These are phyloP conservation scores for Salix arbutifolia DNA, from an alignment of 345 rosid species.

Conservation along the genomic window DNA sequence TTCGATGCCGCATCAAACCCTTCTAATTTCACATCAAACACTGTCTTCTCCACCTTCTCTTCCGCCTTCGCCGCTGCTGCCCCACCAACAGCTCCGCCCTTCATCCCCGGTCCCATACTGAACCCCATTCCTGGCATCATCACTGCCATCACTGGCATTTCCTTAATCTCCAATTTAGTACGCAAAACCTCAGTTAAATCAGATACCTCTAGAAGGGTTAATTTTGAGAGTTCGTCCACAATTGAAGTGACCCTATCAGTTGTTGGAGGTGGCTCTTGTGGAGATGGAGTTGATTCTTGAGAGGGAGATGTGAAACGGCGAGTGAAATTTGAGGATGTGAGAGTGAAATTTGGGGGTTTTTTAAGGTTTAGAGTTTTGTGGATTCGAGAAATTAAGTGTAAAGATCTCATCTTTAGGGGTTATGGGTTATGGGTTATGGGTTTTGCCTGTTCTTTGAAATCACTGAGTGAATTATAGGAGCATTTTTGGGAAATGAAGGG, in stretches of 20 bases:
- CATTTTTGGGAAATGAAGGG: neutral
- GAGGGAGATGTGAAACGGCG: slow-evolving; percentile 13
- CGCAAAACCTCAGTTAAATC: slow-evolving; percentile 70
- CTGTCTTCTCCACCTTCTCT: slow-evolving; percentile 59
- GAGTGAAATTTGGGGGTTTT: neutral
- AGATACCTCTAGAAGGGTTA: slow-evolving; percentile 69
- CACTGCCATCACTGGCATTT: slow-evolving; percentile 78
- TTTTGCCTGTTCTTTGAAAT: neutral
- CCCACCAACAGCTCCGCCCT: slow-evolving; percentile 24
- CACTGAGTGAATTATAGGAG: neutral
- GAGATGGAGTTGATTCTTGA: neutral
- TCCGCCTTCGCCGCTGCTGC: slow-evolving; percentile 38
- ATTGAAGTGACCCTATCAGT: slow-evolving; percentile 51
- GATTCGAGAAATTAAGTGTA: slow-evolving; percentile 39
- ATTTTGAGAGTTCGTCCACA: slow-evolving; percentile 60
- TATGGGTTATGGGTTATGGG: neutral
- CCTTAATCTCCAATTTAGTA: slow-evolving; percentile 49
- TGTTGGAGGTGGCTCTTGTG: neutral
- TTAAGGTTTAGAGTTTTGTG: slow-evolving; percentile 15
- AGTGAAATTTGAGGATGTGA: neutral
- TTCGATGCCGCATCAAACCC: slow-evolving; percentile 69
- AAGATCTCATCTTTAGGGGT: slow-evolving; percentile 34
- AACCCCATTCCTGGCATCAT: slow-evolving; percentile 93
- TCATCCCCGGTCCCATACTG: slow-evolving; percentile 31
- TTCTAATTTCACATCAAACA: slow-evolving; percentile 77